Evolutionary conservation across 2,329 filamentous ascomycete genomes (phyloP), one percentile per base, ranked within the genome.

Genomic region (Venturia carpophila): DNA sequence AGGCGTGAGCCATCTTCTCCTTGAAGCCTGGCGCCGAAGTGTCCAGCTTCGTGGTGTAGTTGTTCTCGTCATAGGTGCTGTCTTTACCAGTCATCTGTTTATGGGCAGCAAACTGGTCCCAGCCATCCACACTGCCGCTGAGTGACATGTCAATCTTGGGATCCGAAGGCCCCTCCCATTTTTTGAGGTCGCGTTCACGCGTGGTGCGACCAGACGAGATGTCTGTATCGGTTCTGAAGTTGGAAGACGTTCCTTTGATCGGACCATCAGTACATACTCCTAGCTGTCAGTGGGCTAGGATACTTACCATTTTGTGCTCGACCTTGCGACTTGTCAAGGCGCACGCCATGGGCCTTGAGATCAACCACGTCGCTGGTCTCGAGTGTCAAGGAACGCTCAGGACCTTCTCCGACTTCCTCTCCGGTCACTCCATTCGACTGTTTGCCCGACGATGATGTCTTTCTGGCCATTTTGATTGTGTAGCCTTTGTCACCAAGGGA

Each of bases 31-130:
- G 92, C 70, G 96, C 87, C 68, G 77, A 89, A 72, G 87, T 91
- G 76, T 99, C 86, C 72, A 99, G 95, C 49, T 85, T 79, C 11
- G 94, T 99, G 1, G 94, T 99, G 78, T 99, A 99, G 55, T 94
- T 86, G 70, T 90, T 92, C 77, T 97, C 94, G 72, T 97, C 87
- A 74, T 97, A 99, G 71, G 92, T 91, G 63, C 89, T 94, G 76
- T 86, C 91, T 47, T 95, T 78, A 43, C 94, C 94, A 73, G 96
- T 97, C 39, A 91, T 85, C 65, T 86, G 83, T 76, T 95, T 90
- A 72, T 97, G 97, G 68, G 84, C 87, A 66, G 90, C 89, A 72
- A 99, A 99, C 75, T 99, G 94, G 74, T 99, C 93, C 94, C 94
- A 99, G 7, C 65, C 72, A 41, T 24, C 64, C 10, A 24, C 70